Evolutionary conservation across 2,329 filamentous ascomycete genomes (phyloP).

Genomic region (Aspergillus brunneoviolaceus): DNA sequence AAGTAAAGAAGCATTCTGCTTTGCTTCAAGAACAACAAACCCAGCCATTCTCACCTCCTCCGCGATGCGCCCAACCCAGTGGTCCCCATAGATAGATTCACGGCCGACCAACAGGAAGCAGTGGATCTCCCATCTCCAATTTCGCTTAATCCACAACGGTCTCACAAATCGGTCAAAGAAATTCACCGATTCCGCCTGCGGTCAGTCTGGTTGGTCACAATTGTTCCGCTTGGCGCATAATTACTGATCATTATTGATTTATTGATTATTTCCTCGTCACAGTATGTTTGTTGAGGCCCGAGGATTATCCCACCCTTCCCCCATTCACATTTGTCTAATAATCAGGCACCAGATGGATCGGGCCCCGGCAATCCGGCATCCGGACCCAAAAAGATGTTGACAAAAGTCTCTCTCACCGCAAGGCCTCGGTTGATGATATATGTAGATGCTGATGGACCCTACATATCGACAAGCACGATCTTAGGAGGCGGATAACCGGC

Average conservation of each 20-base stretch:
- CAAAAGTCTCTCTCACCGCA: not conserved
- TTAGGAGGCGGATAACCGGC: not conserved
- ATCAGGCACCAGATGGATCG: not conserved
- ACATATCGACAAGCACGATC: too few relatives aligned
- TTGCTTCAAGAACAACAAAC: not conserved
- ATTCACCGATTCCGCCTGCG: conserved; percentile 13
- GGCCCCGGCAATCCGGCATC: not conserved
- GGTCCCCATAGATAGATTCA: too few relatives aligned
- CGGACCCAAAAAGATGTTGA: not conserved
- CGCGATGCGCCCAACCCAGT: conserved; percentile 6
- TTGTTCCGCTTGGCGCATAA: conserved; percentile 1
- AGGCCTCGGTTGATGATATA: too few relatives aligned
- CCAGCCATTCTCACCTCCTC: not conserved
- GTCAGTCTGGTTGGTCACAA: conserved; percentile 9
- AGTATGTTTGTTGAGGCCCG: not conserved
- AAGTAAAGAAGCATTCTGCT: not conserved
- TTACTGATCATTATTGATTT: not conserved
- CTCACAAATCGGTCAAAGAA: conserved; percentile 21
- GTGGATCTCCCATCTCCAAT: conserved; percentile 29
- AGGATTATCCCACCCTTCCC: not conserved
- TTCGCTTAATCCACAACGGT: conserved; percentile 32
- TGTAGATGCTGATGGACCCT: too few relatives aligned
- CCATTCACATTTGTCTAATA: not conserved
- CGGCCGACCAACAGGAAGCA: conserved; percentile 26
- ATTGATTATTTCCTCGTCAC: too few relatives aligned